Conservation (phyloP, 1,284 basidiomycete species). For the Exsudoporus floridanus region DNA sequence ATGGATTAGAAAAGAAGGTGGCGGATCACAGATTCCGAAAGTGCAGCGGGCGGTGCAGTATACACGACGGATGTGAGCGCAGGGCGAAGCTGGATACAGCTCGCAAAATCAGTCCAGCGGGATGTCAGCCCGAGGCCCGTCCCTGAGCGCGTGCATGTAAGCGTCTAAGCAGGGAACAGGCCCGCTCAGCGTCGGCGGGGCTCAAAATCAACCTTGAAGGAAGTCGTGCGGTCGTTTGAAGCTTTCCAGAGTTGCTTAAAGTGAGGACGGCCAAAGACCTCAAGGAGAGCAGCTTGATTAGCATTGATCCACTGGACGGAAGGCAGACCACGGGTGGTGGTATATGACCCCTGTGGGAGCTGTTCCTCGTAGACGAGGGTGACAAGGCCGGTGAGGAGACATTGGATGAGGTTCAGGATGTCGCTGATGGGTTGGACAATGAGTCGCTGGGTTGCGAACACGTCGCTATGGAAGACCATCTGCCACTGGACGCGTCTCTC, state of each 20-base stretch:
- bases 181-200: slow-evolving; percentile 34
- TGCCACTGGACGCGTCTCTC: slow-evolving; percentile 81
- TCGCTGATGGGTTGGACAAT: slow-evolving; percentile 74
- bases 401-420: slow-evolving; percentile 74
- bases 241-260: slow-evolving; percentile 70
- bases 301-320: slow-evolving; percentile 70
- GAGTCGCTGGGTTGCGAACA: slow-evolving; percentile 75
- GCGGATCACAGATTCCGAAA: slow-evolving; percentile 32
- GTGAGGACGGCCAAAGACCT: slow-evolving; percentile 70
- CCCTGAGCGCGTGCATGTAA: slow-evolving; percentile 8
- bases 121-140: slow-evolving; percentile 18
- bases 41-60: slow-evolving; percentile 7
- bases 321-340: slow-evolving; percentile 75
- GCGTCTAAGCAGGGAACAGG: slow-evolving; percentile 6
- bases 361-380: slow-evolving; percentile 73
- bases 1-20: slow-evolving; percentile 18
- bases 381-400: slow-evolving; percentile 76
- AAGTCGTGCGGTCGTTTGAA: slow-evolving; percentile 63
- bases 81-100: slow-evolving; percentile 17
- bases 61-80: slow-evolving; percentile 12
- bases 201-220: slow-evolving; percentile 68
- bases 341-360: slow-evolving; percentile 60
- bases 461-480: slow-evolving; percentile 83
- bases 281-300: slow-evolving; percentile 61
- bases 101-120: slow-evolving; percentile 19